These are phyloP conservation scores for Amanita rubescens DNA, from an alignment of 768 basidiomycete species.

Conservation along the genomic window DNA sequence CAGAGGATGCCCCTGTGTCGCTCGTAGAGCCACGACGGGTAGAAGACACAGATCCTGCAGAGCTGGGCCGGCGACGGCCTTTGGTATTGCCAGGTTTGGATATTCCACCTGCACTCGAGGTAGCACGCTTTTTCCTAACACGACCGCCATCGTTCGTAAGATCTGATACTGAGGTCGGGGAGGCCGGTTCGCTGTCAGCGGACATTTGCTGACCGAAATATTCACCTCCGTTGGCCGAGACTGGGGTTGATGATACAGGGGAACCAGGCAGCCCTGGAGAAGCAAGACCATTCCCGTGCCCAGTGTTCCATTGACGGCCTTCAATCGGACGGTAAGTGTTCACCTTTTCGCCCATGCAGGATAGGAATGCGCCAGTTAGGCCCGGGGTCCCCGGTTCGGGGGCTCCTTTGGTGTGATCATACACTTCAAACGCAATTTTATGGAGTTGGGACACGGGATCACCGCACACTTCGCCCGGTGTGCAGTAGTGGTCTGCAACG, in stretches of 20 bases:
- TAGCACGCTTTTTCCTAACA: conserved; percentile 78
- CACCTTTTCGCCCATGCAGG: conserved; percentile 91
- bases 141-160: conserved; percentile 76
- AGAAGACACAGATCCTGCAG: conserved; percentile 65
- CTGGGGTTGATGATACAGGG: conserved; percentile 59
- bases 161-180: conserved; percentile 62
- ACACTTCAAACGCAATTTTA: conserved; percentile 93
- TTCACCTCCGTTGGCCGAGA: conserved; percentile 47
- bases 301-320: conserved; percentile 69
- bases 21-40: conserved; percentile 58
- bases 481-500: conserved; percentile 75
- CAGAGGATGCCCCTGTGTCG: conserved; percentile 65
- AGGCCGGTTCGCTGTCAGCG: conserved; percentile 60
- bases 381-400: conserved; percentile 78
- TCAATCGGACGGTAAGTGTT: conserved; percentile 85
- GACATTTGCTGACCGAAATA: conserved; percentile 52
- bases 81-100: conserved; percentile 41
- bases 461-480: conserved; percentile 81
- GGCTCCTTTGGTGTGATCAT: conserved; percentile 58
- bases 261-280: conserved; percentile 64
- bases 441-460: conserved; percentile 94
- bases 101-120: conserved; percentile 61
- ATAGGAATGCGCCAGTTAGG: conserved; percentile 72
- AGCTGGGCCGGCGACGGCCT: conserved; percentile 67
- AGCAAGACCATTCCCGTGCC: conserved; percentile 31